Percentiles rank a stretch among this genome's conserved stretches.
phyloP scores from a whole-genome alignment of 179 eudicot species.

The Amaranthus tricolor region DNA sequence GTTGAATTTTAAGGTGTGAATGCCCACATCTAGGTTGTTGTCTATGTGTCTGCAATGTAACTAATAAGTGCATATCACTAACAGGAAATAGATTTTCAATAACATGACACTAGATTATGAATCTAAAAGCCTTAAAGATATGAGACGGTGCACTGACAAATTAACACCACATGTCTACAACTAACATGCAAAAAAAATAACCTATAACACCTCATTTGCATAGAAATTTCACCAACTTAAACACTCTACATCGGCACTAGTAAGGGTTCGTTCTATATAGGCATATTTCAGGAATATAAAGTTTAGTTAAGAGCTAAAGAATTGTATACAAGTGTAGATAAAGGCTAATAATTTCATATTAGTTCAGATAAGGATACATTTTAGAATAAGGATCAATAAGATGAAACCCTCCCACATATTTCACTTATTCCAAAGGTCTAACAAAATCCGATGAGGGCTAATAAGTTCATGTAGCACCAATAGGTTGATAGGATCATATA shows the following conservation, averaged over 20 bases:
- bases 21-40: not conserved
- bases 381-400: too few species aligned
- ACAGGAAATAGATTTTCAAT: not conserved
- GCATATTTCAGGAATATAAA: too few species aligned
- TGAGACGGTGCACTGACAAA: not conserved
- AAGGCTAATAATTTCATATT: too few species aligned
- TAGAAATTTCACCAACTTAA: not conserved
- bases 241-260: not conserved
- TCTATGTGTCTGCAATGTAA: not conserved
- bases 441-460: too few species aligned
- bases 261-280: too few species aligned
- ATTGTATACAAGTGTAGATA: too few species aligned
- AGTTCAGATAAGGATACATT: too few species aligned
- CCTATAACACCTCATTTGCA: not conserved
- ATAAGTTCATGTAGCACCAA: too few species aligned
- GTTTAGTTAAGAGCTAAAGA: too few species aligned
- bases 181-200: not conserved
- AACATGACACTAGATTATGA: not conserved
- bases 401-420: too few species aligned
- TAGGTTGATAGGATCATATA: too few species aligned
- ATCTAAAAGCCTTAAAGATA: not conserved
- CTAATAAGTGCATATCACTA: not conserved
- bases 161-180: not conserved
- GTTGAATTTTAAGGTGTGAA: not conserved
- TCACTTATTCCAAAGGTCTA: too few species aligned